Evolutionary conservation across 176 grass and related monocot species (phyloP).

Genomic region (Chrysopogon serrulatus): DNA sequence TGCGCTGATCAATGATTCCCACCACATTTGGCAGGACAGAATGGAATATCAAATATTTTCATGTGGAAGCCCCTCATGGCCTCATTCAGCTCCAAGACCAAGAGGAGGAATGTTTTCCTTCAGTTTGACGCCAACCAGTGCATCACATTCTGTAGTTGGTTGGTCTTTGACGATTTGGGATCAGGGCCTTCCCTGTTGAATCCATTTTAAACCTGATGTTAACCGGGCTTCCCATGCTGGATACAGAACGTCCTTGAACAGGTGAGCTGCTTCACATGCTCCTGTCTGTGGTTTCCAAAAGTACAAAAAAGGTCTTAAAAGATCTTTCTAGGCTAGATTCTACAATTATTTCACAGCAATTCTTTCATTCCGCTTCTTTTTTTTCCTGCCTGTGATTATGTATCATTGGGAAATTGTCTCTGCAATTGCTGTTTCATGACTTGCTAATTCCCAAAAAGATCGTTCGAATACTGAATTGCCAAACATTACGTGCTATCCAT

Average conservation of each 20-base stretch:
- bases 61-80: not conserved
- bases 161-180: not conserved
- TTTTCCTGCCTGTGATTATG: not conserved
- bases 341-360: not conserved
- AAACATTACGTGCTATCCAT: not conserved
- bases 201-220: not conserved
- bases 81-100: not conserved
- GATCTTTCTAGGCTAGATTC: not conserved
- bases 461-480: not conserved
- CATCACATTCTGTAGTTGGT: conserved; percentile 15
- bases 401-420: not conserved
- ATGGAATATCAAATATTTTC: not conserved
- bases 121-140: not conserved
- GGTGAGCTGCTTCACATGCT: conserved; percentile 43
- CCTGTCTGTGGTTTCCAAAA: not conserved
- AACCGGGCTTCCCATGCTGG: not conserved
- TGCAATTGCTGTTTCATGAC: not conserved
- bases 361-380: not conserved
- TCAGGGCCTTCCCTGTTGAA: not conserved
- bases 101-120: conserved; percentile 13
- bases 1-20: not conserved
- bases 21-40: not conserved
- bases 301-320: not conserved
- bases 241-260: conserved; percentile 10
- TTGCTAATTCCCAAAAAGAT: not conserved